Conservation (phyloP, 306 rosid species). For the Lathyrus sativus region DNA sequence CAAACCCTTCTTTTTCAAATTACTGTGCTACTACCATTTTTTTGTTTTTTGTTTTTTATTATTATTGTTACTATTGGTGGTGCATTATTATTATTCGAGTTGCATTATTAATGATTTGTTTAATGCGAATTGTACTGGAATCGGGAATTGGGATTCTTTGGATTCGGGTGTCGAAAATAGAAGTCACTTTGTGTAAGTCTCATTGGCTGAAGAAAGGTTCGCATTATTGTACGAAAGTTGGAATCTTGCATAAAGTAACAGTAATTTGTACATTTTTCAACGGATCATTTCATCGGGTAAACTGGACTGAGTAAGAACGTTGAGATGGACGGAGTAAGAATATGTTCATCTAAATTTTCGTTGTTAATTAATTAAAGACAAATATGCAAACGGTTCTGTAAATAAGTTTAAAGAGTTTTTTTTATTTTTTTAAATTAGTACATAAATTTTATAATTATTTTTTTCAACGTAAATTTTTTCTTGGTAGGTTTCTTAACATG, state of each 20-base stretch:
- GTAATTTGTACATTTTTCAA: not conserved
- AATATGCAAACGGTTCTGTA: too few species aligned
- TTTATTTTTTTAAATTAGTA: too few species aligned
- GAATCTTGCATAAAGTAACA: conserved; percentile 17
- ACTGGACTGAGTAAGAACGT: not conserved
- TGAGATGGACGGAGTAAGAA: too few species aligned
- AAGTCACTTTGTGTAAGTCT: conserved; percentile 35
- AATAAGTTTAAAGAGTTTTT: too few species aligned
- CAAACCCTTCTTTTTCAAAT: conserved; percentile 36
- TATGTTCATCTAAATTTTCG: too few species aligned
- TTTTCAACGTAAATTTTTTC: too few species aligned
- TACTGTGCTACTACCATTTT: not conserved
- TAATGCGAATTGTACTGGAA: conserved; percentile 33
- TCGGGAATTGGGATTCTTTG: conserved; percentile 47
- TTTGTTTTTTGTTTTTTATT: not conserved
- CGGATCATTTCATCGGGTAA: not conserved
- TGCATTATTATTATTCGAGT: conserved; percentile 1
- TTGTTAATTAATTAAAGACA: too few species aligned
- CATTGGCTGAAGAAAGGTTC: conserved; percentile 40
- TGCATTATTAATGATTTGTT: not conserved
- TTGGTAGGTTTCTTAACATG: too few species aligned
- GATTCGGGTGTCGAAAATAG: conserved; percentile 13
- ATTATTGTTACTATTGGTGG: too few species aligned
- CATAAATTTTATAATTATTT: too few species aligned
- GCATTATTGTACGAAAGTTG: conserved; percentile 29